Percentiles rank a stretch among this genome's conserved stretches.
phyloP scores from a whole-genome alignment of 495 filamentous ascomycete species.

The Penicillium psychrofluorescens region DNA sequence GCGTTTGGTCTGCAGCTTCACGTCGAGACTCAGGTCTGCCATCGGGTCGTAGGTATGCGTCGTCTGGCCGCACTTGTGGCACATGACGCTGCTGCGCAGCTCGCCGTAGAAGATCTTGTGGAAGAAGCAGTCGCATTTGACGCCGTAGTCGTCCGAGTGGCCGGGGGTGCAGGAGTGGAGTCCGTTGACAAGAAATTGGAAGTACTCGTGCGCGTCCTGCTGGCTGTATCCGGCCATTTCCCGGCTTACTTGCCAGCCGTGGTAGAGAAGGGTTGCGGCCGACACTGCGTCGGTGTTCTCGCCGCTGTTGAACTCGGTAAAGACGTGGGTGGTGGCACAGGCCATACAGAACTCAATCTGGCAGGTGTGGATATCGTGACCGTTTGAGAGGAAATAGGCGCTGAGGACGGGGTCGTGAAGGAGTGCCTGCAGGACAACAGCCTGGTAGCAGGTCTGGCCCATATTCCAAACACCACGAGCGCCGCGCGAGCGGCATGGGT shows the following conservation, averaged over 20 bases:
- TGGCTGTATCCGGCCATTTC: conserved; percentile 86
- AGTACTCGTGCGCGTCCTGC: conserved; percentile 93
- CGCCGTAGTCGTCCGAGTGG: conserved; percentile 44
- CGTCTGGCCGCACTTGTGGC: conserved; percentile 69
- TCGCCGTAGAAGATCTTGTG: conserved; percentile 86
- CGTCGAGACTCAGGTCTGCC: conserved; percentile 75
- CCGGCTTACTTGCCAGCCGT: conserved; percentile 41
- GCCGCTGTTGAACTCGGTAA: conserved; percentile 75
- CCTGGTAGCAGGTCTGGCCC: conserved; percentile 90
- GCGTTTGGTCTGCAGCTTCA: conserved; percentile 51
- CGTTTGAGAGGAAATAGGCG: conserved; percentile 80
- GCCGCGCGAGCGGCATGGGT: conserved; percentile 38
- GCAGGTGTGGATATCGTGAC: conserved; percentile 68
- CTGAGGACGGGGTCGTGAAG: conserved; percentile 82
- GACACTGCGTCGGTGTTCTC: conserved; percentile 81
- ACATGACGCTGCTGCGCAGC: conserved; percentile 78
- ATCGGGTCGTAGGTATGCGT: conserved; percentile 78
- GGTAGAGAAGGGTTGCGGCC: conserved; percentile 64
- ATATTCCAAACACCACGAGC: conserved; percentile 91
- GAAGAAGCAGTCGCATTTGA: conserved; percentile 75
- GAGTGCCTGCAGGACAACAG: conserved; percentile 79
- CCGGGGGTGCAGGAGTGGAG: conserved; percentile 51
- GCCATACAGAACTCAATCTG: conserved; percentile 54
- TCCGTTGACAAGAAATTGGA: conserved; percentile 84
- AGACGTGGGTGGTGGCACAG: conserved; percentile 86